Conservation (phyloP, 2,329 filamentous ascomycete species). For the Fusarium drepaniforme region DNA sequence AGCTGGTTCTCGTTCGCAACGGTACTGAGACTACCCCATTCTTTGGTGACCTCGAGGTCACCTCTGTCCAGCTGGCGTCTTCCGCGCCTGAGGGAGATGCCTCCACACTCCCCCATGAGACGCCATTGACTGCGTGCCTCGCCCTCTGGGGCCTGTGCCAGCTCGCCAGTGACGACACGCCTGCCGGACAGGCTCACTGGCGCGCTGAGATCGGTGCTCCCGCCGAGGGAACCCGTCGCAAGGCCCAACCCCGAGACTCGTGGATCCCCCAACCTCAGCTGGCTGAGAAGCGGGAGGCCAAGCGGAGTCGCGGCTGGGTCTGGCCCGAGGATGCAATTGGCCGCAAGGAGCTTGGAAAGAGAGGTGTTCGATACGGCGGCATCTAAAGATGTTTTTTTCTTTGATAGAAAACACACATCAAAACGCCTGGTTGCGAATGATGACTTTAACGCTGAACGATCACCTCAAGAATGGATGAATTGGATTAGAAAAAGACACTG, state of each 20-base stretch:
- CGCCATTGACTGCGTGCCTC: constrained; percentile 76
- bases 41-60: constrained; percentile 90
- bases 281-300: constrained; percentile 82
- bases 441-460: constrained; percentile 21
- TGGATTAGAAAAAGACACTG: constrained; percentile 31
- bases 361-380: constrained; percentile 69
- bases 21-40: constrained; percentile 79
- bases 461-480: constrained; percentile 21
- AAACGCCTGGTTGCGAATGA: constrained; percentile 13
- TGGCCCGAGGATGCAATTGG: constrained; percentile 80
- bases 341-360: constrained; percentile 77
- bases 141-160: constrained; percentile 85
- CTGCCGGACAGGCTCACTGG: constrained; percentile 71
- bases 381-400: constrained; percentile 22
- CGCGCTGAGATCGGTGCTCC: constrained; percentile 80
- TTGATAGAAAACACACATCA: background rate
- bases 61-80: constrained; percentile 68
- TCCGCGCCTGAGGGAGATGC: constrained; percentile 46
- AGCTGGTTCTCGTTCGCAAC: constrained; percentile 89
- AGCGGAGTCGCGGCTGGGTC: constrained; percentile 80
- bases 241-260: constrained; percentile 75
- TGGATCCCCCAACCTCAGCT: constrained; percentile 83
- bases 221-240: constrained; percentile 77
- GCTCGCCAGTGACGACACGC: constrained; percentile 70
- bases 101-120: constrained; percentile 50